These are phyloP conservation scores for Pyrenula massariospora DNA, from an alignment of 495 filamentous ascomycete species.

Conservation along the genomic window DNA sequence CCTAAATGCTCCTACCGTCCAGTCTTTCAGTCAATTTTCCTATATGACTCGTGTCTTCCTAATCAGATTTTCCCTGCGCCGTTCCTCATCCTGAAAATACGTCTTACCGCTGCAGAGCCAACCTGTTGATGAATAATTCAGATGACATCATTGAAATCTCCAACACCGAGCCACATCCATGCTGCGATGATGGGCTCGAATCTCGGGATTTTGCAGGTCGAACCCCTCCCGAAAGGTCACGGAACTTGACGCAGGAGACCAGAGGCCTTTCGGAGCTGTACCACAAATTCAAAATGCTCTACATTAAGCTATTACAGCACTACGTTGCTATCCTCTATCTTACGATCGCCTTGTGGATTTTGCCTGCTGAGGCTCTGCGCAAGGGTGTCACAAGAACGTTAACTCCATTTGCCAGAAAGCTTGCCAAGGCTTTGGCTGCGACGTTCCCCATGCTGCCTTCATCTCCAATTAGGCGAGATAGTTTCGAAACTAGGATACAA, in stretches of 20 bases:
- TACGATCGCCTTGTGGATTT: background rate
- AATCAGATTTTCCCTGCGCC: too few species aligned
- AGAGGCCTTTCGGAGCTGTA: background rate
- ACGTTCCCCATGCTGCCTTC: background rate
- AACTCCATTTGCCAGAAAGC: background rate
- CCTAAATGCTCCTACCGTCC: background rate
- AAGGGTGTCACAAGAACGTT: background rate
- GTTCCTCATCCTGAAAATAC: too few species aligned
- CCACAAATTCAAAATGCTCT: background rate
- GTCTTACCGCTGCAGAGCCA: too few species aligned
- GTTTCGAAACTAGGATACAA: background rate
- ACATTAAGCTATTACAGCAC: background rate
- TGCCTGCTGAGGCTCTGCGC: background rate
- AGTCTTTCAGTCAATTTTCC: too few species aligned
- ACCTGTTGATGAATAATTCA: background rate
- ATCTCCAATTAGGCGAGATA: background rate
- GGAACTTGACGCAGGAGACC: too few species aligned
- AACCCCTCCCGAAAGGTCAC: too few species aligned
- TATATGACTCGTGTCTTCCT: too few species aligned
- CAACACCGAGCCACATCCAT: background rate
- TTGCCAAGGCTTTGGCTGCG: background rate
- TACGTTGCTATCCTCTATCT: background rate
- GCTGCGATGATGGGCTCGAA: background rate
- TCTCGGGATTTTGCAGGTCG: background rate
- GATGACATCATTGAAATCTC: background rate